Evolutionary conservation across 306 rosid genomes (phyloP), one percentile per base, ranked within the genome.

Genomic region (Medicago arabica): DNA sequence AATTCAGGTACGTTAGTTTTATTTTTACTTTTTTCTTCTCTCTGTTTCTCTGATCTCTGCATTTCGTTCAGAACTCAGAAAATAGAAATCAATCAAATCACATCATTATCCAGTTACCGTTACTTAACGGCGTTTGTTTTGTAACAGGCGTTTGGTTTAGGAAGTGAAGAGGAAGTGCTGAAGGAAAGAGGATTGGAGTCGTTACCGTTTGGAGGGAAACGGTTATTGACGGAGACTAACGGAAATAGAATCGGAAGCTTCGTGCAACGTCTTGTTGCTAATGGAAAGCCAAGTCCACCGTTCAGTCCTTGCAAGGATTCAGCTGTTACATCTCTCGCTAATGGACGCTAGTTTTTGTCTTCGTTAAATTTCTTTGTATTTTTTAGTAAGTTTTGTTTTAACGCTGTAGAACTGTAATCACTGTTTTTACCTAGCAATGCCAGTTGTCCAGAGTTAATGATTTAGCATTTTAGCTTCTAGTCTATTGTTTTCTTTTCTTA

Each of bases 141-240:
- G 69, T 71, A 8, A 78, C 96, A 94, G 98, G 93, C 89, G 31
- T 86, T 84, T 60, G 89, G 92, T 64, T 74, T 88, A 79, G 87
- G 81, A 39, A 77, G 49, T 10, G 90, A 82, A 39, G 89, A 85
- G 70, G 88, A 78, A 54, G 92, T 95, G 78, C 72, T 95, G 83
- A 83, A 80, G 50, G 97, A 92, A 74, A 86, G 86, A 69, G 92
- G 93, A 0, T 83, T 90, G 14, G 97, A 95, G 79, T 88, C 99
- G 86, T 83, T 92, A 63, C 93, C 99, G 71, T 95, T 92, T 92
- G 99, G 99, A 87, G 97, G 99, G 89, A 95, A 95, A 78, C 96
- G 97, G 88, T 92, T 95, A 81, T 84, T 95, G 81, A 88, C 88
- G 87, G 99, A 89, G 84, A 92, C 92, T 36, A 95, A 95, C 92